Conservation (phyloP, 345 rosid species). For the Eucalyptus polyanthemos region DNA sequence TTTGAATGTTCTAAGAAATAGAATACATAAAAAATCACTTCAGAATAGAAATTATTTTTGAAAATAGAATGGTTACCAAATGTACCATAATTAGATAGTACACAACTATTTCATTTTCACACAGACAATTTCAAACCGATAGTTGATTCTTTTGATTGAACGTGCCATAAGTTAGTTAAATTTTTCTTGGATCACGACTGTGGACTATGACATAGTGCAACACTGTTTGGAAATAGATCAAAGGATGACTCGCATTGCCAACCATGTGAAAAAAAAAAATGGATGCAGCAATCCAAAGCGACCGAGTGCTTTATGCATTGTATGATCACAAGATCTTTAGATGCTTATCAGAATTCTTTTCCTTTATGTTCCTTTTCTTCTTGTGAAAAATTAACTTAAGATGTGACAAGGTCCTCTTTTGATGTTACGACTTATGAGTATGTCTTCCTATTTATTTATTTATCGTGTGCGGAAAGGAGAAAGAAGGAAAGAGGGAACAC, state of each 20-base stretch:
- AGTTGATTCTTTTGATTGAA: not conserved
- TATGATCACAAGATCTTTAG: not conserved
- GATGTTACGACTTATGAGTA: not conserved
- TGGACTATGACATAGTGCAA: not conserved
- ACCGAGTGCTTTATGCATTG: not conserved
- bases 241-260: not conserved
- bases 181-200: not conserved
- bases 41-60: fast-evolving
- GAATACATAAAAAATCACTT: too few relatives aligned
- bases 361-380: not conserved
- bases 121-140: not conserved
- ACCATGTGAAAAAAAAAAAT: not conserved
- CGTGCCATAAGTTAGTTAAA: not conserved
- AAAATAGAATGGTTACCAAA: too few relatives aligned
- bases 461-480: not conserved
- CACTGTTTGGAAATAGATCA: not conserved
- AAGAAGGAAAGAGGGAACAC: not conserved
- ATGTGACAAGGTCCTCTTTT: not conserved
- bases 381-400: not conserved
- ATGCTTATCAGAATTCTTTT: not conserved
- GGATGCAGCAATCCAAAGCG: not conserved
- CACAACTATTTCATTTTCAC: not conserved
- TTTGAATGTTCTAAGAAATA: fast-evolving
- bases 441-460: not conserved
- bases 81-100: too few relatives aligned